Base-by-base conservation (phyloP, 2,329 filamentous ascomycete species). In the Pseudogymnoascus sp. region DNA sequence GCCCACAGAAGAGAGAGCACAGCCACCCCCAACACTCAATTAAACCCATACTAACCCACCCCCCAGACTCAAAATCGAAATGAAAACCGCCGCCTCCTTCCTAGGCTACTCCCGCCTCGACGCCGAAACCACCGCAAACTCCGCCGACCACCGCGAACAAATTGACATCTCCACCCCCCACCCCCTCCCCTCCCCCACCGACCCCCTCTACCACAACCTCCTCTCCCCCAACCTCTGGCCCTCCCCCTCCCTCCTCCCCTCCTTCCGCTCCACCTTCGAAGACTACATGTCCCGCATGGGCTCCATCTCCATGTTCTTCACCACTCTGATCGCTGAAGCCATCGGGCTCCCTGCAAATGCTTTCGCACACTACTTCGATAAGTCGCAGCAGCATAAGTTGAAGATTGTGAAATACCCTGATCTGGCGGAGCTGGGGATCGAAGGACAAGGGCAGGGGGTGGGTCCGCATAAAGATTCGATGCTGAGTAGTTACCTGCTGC, bases 341-440 rank as follows among this genome's bases (percentile, higher is more conserved):
- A 88, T 96, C 66, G 83, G 84, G 8, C 79, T 96, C 5, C 84
- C 88, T 0, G 66, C 80, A 0, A 76, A 81, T 60, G 90, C 91
- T 0, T 95, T 96, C 74, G 78, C 84, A 71, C 85, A 83, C 69
- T 95, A 92, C 79, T 93, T 93, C 75, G 75, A 81, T 44, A 79
- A 84, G 63, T n/a, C 66, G 64, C 69, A 74, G 77, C 91, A 94
- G 77, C 90, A 95, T 78, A 95, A 95, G 78, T 81, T 95, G 70
- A 96, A 96, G 78, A 87, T 96, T 65, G 87, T 95, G 65, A 91
- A 90, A 77, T 95, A 94, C 72, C 91, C 91, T 0, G 91, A 94
- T 72, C 74, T 83, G 11, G 75, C 77, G n/a, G 81, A 85, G 72
- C 76, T 89, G 1, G 83, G 81, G 0, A 73, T 80, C 2, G 73